Evolutionary conservation across 768 basidiomycete species (phyloP), one percentile per base, ranked within the genome.

Genomic region (Krasilnikovozyma curviuscula): DNA sequence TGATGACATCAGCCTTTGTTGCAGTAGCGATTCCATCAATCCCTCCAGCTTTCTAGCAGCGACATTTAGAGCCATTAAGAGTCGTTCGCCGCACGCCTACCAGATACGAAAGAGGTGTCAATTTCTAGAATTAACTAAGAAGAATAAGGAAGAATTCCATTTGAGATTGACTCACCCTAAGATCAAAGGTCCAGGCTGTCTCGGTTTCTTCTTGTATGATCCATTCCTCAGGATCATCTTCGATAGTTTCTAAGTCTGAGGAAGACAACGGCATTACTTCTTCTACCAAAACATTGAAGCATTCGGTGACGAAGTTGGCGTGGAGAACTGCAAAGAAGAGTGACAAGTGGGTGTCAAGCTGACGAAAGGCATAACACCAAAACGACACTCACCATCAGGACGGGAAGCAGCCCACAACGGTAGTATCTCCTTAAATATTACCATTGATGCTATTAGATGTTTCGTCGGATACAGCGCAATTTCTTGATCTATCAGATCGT

Each of bases 211-310:
- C n/a, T n/a, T n/a, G n/a, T n/a, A 52, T 34, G 24, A 24, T 24
- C 50, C 50, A 52, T 25, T 52, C 50, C 41, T 52, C 50, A 19
- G 39, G 23, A 12, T 52, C 50, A 38, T 47, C 25, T 16, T 27
- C 46, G 25, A 52, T 40, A 30, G 5, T 9, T 29, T 47, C 50
- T 9, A 52, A 19, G 27, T 52, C 50, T 2, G 33, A 21, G 0
- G 33, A 6, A 2, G 50, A 41, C 9, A 52, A 42, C 5, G 44
- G 13, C 8, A 52, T 31, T 14, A 46, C 40, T 13, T 31, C 14
- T 16, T 38, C 21, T 40, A 46, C 45, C 29, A 52, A 34, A 12
- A 38, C 19, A 14, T 34, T 13, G 41, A 52, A 52, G 25, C 32
- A 25, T 7, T 47, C 38, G 2, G 50, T 27, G 45, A 52, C 44